A percentile compares a stretch with the other conserved stretches of the same genome.
phyloP scores from a whole-genome alignment of 306 rosid genomes.

The Ochetophila trinervis region DNA sequence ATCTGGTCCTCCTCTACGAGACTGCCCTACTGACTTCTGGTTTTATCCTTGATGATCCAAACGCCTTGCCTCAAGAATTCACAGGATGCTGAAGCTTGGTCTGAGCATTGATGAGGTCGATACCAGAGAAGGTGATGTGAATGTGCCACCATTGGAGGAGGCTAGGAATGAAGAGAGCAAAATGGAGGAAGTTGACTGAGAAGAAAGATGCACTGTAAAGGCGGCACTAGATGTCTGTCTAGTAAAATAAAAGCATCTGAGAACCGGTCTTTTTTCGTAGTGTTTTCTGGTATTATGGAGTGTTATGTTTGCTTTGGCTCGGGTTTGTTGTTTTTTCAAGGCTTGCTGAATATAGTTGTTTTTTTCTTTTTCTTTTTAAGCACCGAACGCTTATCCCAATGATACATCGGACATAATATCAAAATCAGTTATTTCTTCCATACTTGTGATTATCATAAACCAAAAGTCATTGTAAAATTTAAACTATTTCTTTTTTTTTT shows the following conservation, averaged over 20 bases:
- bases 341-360: no score
- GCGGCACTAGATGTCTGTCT: not conserved
- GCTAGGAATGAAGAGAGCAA: slow-evolving; percentile 29
- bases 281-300: not conserved
- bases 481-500: no score
- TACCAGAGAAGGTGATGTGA: slow-evolving; percentile 2
- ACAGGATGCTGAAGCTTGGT: slow-evolving; percentile 28
- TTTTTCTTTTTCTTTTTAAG: no score
- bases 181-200: slow-evolving; percentile 31
- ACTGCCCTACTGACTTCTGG: slow-evolving; percentile 28
- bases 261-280: not conserved
- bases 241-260: no score
- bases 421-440: no score
- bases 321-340: no score
- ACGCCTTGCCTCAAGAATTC: slow-evolving; percentile 21
- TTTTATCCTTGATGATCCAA: slow-evolving; percentile 27
- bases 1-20: slow-evolving; percentile 21
- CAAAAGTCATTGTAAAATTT: no score
- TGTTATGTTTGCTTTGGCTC: no score
- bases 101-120: slow-evolving; percentile 27
- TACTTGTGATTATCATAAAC: no score
- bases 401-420: no score
- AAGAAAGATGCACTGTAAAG: not conserved
- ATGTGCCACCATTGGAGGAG: slow-evolving; percentile 26
- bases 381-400: no score